Percentiles rank a stretch among this genome's conserved stretches.
These are phyloP conservation scores for sorghum (Sorghum bicolor) DNA, from an alignment of 176 grass and related monocot genomes.

Conservation along the genomic window Sorghum_bicolor_NCBIv3 NC_012871.2:60786001-60786500, in stretches of 20 bases:
- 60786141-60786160: conserved; percentile 58
- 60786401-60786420: conserved; percentile 34
- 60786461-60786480: not conserved
- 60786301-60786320: not conserved
- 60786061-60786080: conserved; percentile 17
- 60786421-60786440: conserved; percentile 32
- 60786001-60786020: conserved; percentile 88
- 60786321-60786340: not conserved
- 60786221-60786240: conserved; percentile 67
- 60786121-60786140: not conserved
- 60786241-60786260: conserved; percentile 93
- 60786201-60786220: conserved; percentile 72
- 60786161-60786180: conserved; percentile 60
- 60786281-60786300: conserved; percentile 54
- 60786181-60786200: conserved; percentile 52
- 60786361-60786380: not conserved
- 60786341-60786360: too few relatives aligned
- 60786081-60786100: not conserved
- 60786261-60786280: conserved; percentile 74
- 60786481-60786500: not conserved
- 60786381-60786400: not conserved
- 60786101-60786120: not conserved
- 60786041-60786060: not conserved
- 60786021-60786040: conserved; percentile 35
- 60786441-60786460: not conserved